Evolutionary conservation across 208 protist species (phyloP).

Genomic region (Trypanosoma lewisi): DNA sequence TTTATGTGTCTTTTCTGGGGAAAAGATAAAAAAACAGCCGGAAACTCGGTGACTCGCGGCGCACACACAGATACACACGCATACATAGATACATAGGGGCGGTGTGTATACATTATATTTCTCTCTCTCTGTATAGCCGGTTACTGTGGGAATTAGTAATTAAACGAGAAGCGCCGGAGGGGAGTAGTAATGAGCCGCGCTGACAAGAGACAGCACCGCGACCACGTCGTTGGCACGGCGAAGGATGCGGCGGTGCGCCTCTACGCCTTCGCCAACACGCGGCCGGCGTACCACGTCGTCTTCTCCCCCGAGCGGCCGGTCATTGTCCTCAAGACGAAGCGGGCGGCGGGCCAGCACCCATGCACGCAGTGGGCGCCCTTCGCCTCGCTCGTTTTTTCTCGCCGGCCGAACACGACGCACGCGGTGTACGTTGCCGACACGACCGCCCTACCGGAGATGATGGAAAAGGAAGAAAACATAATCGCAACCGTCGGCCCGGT

Average conservation of each 20-base stretch:
- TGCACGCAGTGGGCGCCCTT: slow-evolving; percentile 72
- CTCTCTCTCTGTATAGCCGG: too few relatives aligned
- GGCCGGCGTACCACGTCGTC: slow-evolving; percentile 54
- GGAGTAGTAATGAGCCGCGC: slow-evolving; percentile 64
- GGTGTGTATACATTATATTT: too few relatives aligned
- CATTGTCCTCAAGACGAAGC: slow-evolving; percentile 71
- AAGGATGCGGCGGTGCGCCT: slow-evolving; percentile 59
- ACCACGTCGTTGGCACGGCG: slow-evolving; percentile 53
- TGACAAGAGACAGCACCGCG: slow-evolving; percentile 69
- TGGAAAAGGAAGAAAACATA: slow-evolving; percentile 54
- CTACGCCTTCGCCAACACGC: slow-evolving; percentile 77
- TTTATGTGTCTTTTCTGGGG: not conserved
- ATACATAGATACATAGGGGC: too few relatives aligned
- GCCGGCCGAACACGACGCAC: slow-evolving; percentile 66
- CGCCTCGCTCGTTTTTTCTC: slow-evolving; percentile 50
- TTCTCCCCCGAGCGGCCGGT: slow-evolving; percentile 75
- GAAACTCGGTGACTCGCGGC: too few relatives aligned
- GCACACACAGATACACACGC: too few relatives aligned
- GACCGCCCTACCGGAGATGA: slow-evolving; percentile 28
- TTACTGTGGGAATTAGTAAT: too few relatives aligned
- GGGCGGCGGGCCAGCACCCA: slow-evolving; percentile 42
- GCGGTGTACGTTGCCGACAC: slow-evolving; percentile 76
- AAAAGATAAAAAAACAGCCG: slow-evolving; percentile 11
- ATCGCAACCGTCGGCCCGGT: slow-evolving; percentile 44
- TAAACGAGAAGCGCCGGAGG: too few relatives aligned